Base-by-base conservation (phyloP, 1,284 basidiomycete genomes). In the Austropuccinia psidii region DNA sequence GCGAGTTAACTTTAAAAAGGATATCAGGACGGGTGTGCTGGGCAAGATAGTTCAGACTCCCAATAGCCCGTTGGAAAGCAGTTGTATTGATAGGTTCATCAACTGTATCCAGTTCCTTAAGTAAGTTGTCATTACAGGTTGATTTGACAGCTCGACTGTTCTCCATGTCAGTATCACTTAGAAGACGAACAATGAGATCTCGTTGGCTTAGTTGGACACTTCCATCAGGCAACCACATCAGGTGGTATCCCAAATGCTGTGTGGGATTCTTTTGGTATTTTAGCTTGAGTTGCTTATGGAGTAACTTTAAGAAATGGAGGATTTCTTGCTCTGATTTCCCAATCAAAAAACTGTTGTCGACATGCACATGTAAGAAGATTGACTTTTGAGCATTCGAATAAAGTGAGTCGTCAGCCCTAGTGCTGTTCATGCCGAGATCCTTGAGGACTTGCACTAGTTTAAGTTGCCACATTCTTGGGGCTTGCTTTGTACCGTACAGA, bases 11-110 rank as follows among this genome's bases (percentile, higher is more conserved):
- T 11, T 2, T n/a, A 41, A 67, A 54, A 29, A 21, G 11, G 17
- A 67, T 50, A 29, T 67, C 64, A 6, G 49, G 49, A 13, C 64
- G 24, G 11, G 65, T 67, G 31, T 67, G 50, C 6, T 54, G 17
- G 4, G 50, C 65, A 4, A 55, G 27, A 54, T 54, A 54, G 21
- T 55, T 54, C 4, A 67, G 24, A 33, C 39, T 55, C 29, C 65
- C 50, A 0, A 55, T 39, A 5, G 65, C 31, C n/a, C n/a, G n/a
- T n/a, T n/a, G n/a, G n/a, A n/a, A n/a, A n/a, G n/a, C n/a, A n/a
- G n/a, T n/a, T n/a, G n/a, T n/a, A n/a, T n/a, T n/a, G n/a, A n/a
- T n/a, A n/a, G n/a, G n/a, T n/a, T n/a, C n/a, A n/a, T n/a, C n/a
- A n/a, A n/a, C n/a, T n/a, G n/a, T n/a, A n/a, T n/a, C n/a, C n/a